Evolutionary conservation across 2,329 filamentous ascomycete genomes (phyloP).

Genomic region (Apiospora koreana): DNA sequence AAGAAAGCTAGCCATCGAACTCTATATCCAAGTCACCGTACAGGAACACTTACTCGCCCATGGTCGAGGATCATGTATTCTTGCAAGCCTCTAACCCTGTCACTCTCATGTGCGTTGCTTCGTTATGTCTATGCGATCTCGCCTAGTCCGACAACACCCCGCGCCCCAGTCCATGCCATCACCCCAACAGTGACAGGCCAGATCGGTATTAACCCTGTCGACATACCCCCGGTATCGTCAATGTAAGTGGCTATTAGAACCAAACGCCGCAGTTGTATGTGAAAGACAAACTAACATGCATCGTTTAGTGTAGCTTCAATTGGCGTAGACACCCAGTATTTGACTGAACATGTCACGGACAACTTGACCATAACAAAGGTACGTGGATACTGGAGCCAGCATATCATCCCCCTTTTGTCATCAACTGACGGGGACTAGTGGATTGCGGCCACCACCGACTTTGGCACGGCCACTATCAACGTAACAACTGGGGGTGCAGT

Average conservation of each 20-base stretch:
- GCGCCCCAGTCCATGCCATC: background rate
- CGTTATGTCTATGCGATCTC: background rate
- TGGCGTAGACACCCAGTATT: background rate
- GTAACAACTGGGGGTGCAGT: background rate
- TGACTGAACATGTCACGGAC: background rate
- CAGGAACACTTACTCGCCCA: background rate
- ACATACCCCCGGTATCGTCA: background rate
- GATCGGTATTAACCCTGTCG: background rate
- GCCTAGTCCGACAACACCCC: background rate
- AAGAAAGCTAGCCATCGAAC: background rate
- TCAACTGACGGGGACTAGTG: background rate
- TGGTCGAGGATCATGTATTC: background rate
- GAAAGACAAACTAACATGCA: background rate
- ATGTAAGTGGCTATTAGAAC: background rate
- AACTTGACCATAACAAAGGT: background rate
- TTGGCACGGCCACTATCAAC: background rate
- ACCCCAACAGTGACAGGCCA: background rate
- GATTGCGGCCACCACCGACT: background rate
- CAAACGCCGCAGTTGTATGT: no score
- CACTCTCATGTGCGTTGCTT: background rate
- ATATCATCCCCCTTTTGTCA: background rate
- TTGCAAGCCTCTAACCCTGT: background rate
- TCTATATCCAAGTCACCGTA: background rate
- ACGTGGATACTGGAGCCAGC: no score
- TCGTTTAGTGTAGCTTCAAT: background rate